Conservation (phyloP, 2,329 filamentous ascomycete genomes). For the Talaromyces sp. region DNA sequence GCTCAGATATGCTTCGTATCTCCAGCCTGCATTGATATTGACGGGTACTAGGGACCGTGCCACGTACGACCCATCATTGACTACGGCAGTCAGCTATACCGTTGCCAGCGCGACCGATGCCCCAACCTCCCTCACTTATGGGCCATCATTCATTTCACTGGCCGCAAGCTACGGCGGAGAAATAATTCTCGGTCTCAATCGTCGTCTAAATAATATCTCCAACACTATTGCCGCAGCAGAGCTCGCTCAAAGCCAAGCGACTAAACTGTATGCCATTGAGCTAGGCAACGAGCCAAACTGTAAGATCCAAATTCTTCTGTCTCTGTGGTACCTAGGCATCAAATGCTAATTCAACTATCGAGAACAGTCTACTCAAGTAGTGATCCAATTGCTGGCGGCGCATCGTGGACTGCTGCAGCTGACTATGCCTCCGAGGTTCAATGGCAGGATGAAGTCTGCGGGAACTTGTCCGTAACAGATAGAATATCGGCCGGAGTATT, state of each 20-base stretch:
- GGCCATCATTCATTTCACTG: constrained; percentile 51
- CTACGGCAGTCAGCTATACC: constrained; percentile 34
- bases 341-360: too few relatives aligned
- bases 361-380: constrained; percentile 21
- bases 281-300: constrained; percentile 57
- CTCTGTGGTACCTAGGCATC: too few relatives aligned
- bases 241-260: constrained; percentile 41
- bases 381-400: constrained; percentile 27
- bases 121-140: constrained; percentile 50
- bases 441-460: constrained; percentile 34
- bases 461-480: constrained; percentile 25
- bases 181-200: constrained; percentile 53
- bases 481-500: constrained; percentile 37
- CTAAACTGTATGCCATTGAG: constrained; percentile 52
- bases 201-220: constrained; percentile 50
- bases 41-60: constrained; percentile 46
- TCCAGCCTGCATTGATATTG: too few relatives aligned
- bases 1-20: too few relatives aligned
- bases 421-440: constrained; percentile 32
- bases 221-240: constrained; percentile 55
- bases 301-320: too few relatives aligned
- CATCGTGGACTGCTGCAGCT: constrained; percentile 29
- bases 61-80: constrained; percentile 43
- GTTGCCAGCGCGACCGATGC: constrained; percentile 50
- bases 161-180: constrained; percentile 49